Base-by-base conservation (phyloP, 106 monocot genomes). In the Agapanthus africanus region DNA sequence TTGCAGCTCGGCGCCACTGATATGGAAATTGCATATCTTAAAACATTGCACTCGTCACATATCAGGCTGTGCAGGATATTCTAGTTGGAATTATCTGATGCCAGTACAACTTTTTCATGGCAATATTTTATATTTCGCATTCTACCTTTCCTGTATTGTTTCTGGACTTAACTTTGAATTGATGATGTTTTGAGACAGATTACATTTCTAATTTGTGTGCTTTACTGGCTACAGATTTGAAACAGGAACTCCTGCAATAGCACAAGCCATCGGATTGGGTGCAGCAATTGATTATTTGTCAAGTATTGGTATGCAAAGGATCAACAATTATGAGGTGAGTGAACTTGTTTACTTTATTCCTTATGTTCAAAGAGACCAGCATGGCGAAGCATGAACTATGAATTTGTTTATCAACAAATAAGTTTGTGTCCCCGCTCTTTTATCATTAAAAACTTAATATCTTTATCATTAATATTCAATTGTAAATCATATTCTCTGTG, bases 161-260 rank as follows among this genome's bases (percentile, higher is more conserved):
- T 27, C 26, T n/a, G n/a, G n/a, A n/a, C n/a, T n/a, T n/a, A n/a
- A 27, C 56, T 28, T 15, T 6, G 16, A 32, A 32, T 59, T 32
- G 33, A 5, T 33, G 63, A 38, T 63, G n/a, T n/a, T n/a, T n/a
- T n/a, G 7, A 27, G 63, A 63, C 18, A 23, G n/a, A 38, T n/a
- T n/a, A n/a, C n/a, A n/a, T n/a, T n/a, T n/a, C n/a, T 11, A 11
- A 0, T 4, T 68, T 27, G 37, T 56, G 8, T 28, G 32, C 25
- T 30, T 54, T 67, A 56, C 26, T 60, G 59, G n/a, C 11, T 25
- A 59, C 59, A 99, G 92, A 77, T 93, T 99, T 78, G 97, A 99
- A 59, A 89, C 97, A 68, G 97, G 92, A 63, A 99, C 97, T 40
- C 93, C 97, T 63, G 84, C 97, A 59, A 93, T 99, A 72, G 97